phyloP scores from a whole-genome alignment of 192 early-diverging fungal genomes.

The Coemansia asiatica region DNA sequence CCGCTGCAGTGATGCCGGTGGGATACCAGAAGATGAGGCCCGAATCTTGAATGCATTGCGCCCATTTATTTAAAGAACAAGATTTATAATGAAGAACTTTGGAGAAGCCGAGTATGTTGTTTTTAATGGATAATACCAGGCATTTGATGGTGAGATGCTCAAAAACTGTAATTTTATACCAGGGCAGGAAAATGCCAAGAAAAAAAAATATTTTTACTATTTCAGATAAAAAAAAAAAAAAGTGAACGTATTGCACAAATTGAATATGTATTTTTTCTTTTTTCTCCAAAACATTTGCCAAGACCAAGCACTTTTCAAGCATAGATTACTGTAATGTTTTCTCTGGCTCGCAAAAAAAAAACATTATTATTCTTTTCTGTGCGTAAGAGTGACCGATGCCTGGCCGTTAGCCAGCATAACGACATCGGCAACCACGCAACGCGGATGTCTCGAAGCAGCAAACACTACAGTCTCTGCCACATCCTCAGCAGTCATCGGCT shows the following conservation, averaged over 20 bases:
- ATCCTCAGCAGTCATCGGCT: constrained; percentile 69
- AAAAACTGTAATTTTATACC: neutral
- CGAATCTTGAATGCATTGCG: constrained; percentile 13
- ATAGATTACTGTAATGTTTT: neutral
- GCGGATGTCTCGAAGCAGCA: constrained; percentile 64
- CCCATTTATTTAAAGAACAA: constrained; percentile 4
- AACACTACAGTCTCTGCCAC: constrained; percentile 80
- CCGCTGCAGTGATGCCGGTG: constrained; percentile 12
- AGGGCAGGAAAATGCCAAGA: neutral
- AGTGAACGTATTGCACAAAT: too few species aligned
- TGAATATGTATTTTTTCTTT: too few species aligned
- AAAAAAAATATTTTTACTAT: too few species aligned
- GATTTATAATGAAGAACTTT: neutral
- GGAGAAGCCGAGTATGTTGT: neutral
- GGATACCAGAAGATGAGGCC: neutral
- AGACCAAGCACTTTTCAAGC: neutral
- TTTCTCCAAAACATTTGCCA: too few species aligned
- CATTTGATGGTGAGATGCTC: neutral
- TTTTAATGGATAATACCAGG: neutral
- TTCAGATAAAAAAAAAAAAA: too few species aligned
- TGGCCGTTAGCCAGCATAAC: constrained; percentile 44
- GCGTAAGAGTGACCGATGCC: constrained; percentile 25
- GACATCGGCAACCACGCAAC: constrained; percentile 39
- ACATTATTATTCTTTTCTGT: constrained; percentile 17
- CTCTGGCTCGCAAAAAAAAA: neutral